Evolutionary conservation across 2,329 filamentous ascomycete genomes (phyloP).

Genomic region (Catunica adiposa): DNA sequence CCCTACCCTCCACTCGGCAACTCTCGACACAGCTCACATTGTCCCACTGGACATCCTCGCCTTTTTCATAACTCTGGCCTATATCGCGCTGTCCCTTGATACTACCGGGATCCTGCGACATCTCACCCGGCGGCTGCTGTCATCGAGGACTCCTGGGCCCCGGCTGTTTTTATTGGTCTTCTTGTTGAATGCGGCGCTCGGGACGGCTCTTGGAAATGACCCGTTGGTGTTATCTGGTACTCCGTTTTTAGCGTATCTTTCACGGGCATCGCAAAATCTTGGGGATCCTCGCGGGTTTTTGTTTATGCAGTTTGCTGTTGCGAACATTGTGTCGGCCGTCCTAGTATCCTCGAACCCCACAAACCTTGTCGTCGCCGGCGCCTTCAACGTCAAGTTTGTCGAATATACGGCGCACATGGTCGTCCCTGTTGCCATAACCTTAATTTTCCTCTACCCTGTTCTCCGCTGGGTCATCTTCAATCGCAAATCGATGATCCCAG

Average conservation of each 20-base stretch:
- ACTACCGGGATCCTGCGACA: constrained; percentile 57
- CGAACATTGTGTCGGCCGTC: constrained; percentile 59
- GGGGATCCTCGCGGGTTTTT: constrained; percentile 57
- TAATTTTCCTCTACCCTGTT: constrained; percentile 51
- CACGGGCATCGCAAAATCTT: constrained; percentile 56
- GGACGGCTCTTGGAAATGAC: constrained; percentile 57
- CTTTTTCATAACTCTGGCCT: constrained; percentile 58
- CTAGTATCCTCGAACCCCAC: constrained; percentile 65
- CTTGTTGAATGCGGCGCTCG: constrained; percentile 51
- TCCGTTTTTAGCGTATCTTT: constrained; percentile 63
- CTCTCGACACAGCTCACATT: constrained; percentile 48
- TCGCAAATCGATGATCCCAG: constrained; percentile 45
- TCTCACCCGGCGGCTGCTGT: constrained; percentile 48
- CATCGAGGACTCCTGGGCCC: constrained; percentile 49
- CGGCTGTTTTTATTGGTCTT: constrained; percentile 58
- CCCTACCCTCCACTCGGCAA: constrained; percentile 50
- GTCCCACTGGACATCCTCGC: constrained; percentile 55
- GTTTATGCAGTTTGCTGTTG: constrained; percentile 51
- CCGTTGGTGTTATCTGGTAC: constrained; percentile 61
- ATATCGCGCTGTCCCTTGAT: constrained; percentile 63
- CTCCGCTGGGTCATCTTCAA: constrained; percentile 53
- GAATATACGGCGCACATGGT: constrained; percentile 65
- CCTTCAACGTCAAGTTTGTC: constrained; percentile 56
- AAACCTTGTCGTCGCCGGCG: constrained; percentile 57
- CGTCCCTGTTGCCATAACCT: constrained; percentile 52